Base-by-base conservation (phyloP, 768 basidiomycete genomes). In the Pseudohyphozyma bogoriensis region DNA sequence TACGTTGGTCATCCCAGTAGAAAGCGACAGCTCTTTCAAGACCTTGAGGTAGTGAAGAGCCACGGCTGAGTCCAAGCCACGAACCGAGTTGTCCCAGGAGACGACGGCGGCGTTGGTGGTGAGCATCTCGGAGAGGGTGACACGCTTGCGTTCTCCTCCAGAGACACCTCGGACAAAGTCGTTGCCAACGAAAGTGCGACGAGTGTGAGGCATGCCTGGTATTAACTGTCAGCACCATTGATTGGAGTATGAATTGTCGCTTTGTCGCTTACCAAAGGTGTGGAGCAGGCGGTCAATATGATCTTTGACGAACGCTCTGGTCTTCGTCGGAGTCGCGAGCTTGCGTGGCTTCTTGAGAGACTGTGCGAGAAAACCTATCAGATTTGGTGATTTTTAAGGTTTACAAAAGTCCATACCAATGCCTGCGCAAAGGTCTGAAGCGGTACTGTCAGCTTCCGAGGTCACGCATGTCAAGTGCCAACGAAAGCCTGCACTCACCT, bases 181-280 rank as follows among this genome's bases (percentile, higher is more conserved):
- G 75, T 90, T 80, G 12, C 89, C 90, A 40, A 92, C 77, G 54
- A 79, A 78, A 0, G 87, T 89, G 49, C 82, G 77, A 68, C 78
- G 79, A 4, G 80, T 82, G 67, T 87, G 86, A 2, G 77, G 75
- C 66, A 92, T 78, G 16, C 89, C n/a, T n/a, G n/a, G n/a, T n/a
- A n/a, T n/a, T n/a, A n/a, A n/a, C n/a, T n/a, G n/a, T n/a, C n/a
- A n/a, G n/a, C n/a, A n/a, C n/a, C n/a, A n/a, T n/a, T n/a, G n/a
- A n/a, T n/a, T n/a, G n/a, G n/a, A n/a, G n/a, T n/a, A n/a, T n/a
- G n/a, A n/a, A n/a, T n/a, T n/a, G n/a, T n/a, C n/a, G n/a, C n/a
- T n/a, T n/a, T n/a, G n/a, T n/a, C n/a, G n/a, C n/a, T n/a, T n/a
- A n/a, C n/a, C 88, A 65, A 89, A 87, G 24, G 87, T 78, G 0